Percentiles rank a stretch among this genome's conserved stretches.
Evolutionary conservation across 805 yeast genomes (phyloP).

Genomic region (Kazachstania psychrophila): DNA sequence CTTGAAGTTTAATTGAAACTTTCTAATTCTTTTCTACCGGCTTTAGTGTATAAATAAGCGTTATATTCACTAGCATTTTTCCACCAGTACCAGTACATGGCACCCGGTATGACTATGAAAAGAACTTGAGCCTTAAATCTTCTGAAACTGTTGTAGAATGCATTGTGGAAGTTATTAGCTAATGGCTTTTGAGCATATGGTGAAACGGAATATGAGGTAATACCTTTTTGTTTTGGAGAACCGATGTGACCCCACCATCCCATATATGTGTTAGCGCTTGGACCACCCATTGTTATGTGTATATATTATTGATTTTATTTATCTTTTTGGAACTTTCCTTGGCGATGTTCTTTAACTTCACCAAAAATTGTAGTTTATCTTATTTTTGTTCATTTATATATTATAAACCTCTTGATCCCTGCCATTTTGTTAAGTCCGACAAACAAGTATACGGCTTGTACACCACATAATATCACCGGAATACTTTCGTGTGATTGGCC

Average conservation of each 20-base stretch:
- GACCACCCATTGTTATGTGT: constrained; percentile 48
- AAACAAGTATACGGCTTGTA: no score
- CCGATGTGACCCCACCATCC: constrained; percentile 98
- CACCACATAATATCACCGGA: no score
- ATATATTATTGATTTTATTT: background rate
- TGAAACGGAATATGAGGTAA: constrained; percentile 82
- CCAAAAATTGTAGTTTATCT: no score
- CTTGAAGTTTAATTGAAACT: constrained; percentile 1
- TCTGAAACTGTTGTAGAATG: constrained; percentile 89
- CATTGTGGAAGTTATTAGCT: constrained; percentile 75
- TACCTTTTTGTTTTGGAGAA: constrained; percentile 76
- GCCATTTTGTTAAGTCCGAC: no score
- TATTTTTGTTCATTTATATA: no score
- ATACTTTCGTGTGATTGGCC: no score
- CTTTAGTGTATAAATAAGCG: constrained; percentile 92
- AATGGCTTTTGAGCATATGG: constrained; percentile 91
- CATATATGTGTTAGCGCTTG: constrained; percentile 69
- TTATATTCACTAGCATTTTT: constrained; percentile 80
- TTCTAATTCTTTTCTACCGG: constrained; percentile 90
- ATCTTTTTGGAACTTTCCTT: background rate
- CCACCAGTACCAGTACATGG: constrained; percentile 81
- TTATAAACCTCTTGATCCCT: no score
- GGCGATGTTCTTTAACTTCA: background rate
- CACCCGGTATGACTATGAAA: constrained; percentile 68
- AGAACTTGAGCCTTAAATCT: constrained; percentile 81